These are phyloP conservation scores for Phytomonas sp. DNA, from an alignment of 208 protist genomes.

Conservation along the genomic window DNA sequence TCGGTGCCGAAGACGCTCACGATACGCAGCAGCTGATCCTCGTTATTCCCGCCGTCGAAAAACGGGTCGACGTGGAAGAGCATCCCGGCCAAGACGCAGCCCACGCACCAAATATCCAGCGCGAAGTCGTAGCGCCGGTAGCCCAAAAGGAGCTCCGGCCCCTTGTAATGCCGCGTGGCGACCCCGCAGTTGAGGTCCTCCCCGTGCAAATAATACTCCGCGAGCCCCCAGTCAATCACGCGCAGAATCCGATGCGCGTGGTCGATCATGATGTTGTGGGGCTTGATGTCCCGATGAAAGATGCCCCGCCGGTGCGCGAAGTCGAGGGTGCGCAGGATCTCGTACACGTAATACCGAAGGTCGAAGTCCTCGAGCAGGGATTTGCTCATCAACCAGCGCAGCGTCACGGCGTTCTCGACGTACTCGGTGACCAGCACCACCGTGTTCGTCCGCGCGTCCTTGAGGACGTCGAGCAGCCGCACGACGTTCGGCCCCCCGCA, in stretches of 20 bases:
- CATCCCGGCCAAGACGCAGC: constrained; percentile 98
- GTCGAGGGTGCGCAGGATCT: constrained; percentile 93
- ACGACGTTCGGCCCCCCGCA: constrained; percentile 98
- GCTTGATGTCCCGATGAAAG: constrained; percentile 99
- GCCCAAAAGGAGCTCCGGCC: constrained; percentile 97
- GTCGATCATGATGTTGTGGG: constrained; percentile 99
- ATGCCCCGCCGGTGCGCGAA: constrained; percentile 97
- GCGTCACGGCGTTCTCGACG: constrained; percentile 95
- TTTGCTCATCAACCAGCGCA: constrained; percentile 93
- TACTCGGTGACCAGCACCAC: constrained; percentile 98
- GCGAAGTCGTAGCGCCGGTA: constrained; percentile 98
- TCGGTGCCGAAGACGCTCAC: constrained; percentile 94
- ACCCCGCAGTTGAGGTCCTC: constrained; percentile 98
- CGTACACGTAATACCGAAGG: constrained; percentile 98
- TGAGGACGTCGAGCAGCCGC: constrained; percentile 95
- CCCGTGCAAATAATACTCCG: constrained; percentile 98
- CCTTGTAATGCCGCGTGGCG: constrained; percentile 98
- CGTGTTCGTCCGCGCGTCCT: constrained; percentile 91
- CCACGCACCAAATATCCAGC: constrained; percentile 98
- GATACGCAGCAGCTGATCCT: constrained; percentile 97
- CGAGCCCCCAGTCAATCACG: constrained; percentile 98
- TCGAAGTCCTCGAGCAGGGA: constrained; percentile 93
- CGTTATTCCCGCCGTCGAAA: constrained; percentile 97
- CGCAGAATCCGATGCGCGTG: constrained; percentile 91
- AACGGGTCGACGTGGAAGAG: constrained; percentile 98